Conservation (phyloP, 192 early-diverging fungal species). For the Phycomyces nitens region DNA sequence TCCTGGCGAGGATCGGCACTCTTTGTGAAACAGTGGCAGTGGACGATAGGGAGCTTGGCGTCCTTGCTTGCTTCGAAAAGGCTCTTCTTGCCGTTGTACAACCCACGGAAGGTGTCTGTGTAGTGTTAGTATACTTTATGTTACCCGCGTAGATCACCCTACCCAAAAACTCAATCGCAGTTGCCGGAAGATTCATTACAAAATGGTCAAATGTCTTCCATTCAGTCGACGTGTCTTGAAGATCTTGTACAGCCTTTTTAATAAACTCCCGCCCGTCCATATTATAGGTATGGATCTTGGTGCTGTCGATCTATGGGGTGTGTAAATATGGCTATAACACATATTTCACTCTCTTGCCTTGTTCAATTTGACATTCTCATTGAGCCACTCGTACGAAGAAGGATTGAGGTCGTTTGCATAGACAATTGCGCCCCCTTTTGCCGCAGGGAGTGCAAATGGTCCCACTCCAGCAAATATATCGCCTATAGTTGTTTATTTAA, state of each 20-base stretch:
- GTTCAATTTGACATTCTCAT: conserved; percentile 80
- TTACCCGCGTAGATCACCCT: conserved; percentile 1
- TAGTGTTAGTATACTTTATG: not conserved
- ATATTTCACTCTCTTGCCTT: conserved; percentile 55
- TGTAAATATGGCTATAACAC: too few species aligned
- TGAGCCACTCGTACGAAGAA: conserved; percentile 72
- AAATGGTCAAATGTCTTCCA: conserved; percentile 86
- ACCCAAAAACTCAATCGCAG: conserved; percentile 94
- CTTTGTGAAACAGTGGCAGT: conserved; percentile 94
- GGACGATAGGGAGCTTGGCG: conserved; percentile 77
- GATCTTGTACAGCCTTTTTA: conserved; percentile 63
- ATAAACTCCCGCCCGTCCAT: conserved; percentile 93
- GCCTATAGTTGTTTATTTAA: conserved; percentile 14
- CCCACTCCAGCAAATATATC: conserved; percentile 98
- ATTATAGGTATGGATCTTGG: conserved; percentile 58
- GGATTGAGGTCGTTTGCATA: conserved; percentile 99
- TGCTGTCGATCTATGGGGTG: not conserved
- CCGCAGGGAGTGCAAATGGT: conserved; percentile 93
- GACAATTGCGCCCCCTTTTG: conserved; percentile 75
- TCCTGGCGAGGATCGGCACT: conserved; percentile 65
- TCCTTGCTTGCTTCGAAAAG: conserved; percentile 2
- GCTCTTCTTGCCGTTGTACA: conserved; percentile 7
- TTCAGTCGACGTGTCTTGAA: conserved; percentile 43
- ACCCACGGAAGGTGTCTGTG: conserved; percentile 83
- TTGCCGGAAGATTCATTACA: conserved; percentile 98